These are phyloP conservation scores for Elasticomyces elasticus DNA, from an alignment of 495 filamentous ascomycete genomes.

Conservation along the genomic window DNA sequence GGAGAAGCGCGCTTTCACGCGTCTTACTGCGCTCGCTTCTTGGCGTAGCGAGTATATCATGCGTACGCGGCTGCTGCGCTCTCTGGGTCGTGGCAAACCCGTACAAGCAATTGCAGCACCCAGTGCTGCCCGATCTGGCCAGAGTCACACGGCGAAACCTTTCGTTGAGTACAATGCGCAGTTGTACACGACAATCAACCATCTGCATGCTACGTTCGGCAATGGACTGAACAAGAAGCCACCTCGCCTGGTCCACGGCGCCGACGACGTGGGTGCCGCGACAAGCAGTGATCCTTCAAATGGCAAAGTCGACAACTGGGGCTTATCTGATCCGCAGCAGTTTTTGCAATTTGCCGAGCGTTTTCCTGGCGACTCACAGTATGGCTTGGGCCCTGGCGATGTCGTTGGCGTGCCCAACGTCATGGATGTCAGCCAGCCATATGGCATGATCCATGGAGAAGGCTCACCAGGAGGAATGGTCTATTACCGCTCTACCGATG, in stretches of 20 bases:
- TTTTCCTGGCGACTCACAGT: constrained; percentile 62
- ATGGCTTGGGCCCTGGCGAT: constrained; percentile 66
- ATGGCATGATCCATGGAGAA: constrained; percentile 76
- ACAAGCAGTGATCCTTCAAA: constrained; percentile 64
- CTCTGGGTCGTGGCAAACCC: constrained; percentile 67
- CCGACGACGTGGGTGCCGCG: constrained; percentile 61
- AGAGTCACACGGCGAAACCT: constrained; percentile 45
- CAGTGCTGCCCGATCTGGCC: constrained; percentile 39
- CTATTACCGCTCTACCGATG: constrained; percentile 64
- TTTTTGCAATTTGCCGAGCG: constrained; percentile 68
- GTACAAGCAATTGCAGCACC: constrained; percentile 44
- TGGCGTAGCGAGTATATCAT: constrained; percentile 92
- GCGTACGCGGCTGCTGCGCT: constrained; percentile 72
- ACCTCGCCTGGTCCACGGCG: constrained; percentile 71
- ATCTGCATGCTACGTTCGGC: constrained; percentile 64
- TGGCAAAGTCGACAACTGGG: constrained; percentile 77
- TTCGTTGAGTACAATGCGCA: constrained; percentile 74
- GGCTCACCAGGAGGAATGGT: constrained; percentile 68
- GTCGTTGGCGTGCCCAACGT: constrained; percentile 68
- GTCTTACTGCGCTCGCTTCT: constrained; percentile 66
- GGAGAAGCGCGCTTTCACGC: constrained; percentile 65
- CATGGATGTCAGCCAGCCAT: constrained; percentile 79
- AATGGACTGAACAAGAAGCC: constrained; percentile 52
- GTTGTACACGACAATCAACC: constrained; percentile 60
- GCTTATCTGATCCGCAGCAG: constrained; percentile 59